These are phyloP conservation scores for Neurospora sp. DNA, from an alignment of 495 filamentous ascomycete species.

Conservation along the genomic window DNA sequence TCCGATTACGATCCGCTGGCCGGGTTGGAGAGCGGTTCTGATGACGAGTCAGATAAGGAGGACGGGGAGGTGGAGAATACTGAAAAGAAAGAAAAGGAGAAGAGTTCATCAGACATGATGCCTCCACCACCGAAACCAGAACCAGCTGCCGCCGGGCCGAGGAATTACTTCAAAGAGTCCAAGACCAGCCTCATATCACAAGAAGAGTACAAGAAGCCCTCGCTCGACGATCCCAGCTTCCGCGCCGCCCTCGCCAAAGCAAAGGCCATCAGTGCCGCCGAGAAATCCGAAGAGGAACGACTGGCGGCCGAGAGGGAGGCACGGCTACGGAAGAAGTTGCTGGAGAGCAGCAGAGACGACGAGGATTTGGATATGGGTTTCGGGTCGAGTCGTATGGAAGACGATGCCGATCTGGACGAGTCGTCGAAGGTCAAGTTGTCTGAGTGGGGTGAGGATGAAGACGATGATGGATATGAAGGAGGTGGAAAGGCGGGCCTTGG, in stretches of 20 bases:
- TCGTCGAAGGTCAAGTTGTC: conserved; percentile 51
- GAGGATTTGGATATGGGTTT: conserved; percentile 94
- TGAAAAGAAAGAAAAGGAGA: conserved; percentile 4
- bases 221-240: conserved; percentile 65
- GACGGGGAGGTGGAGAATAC: conserved; percentile 9
- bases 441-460: conserved; percentile 49
- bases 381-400: conserved; percentile 71
- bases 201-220: conserved; percentile 38
- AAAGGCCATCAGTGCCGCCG: conserved; percentile 52
- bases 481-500: conserved; percentile 33
- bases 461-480: conserved; percentile 47
- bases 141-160: conserved; percentile 12
- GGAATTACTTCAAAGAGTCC: conserved; percentile 53
- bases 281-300: conserved; percentile 34
- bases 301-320: conserved; percentile 42
- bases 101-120: conserved; percentile 29
- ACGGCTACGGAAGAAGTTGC: conserved; percentile 64
- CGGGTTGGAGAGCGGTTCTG: conserved; percentile 43
- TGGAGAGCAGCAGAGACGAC: conserved; percentile 69
- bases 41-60: conserved; percentile 30
- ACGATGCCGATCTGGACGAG: conserved; percentile 59
- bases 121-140: conserved; percentile 32
- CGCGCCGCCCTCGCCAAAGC: conserved; percentile 80
- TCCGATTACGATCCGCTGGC: conserved; percentile 84
- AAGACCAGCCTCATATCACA: conserved; percentile 32